Base-by-base conservation (phyloP, 306 rosid species). In the Castanea crenata region DNA sequence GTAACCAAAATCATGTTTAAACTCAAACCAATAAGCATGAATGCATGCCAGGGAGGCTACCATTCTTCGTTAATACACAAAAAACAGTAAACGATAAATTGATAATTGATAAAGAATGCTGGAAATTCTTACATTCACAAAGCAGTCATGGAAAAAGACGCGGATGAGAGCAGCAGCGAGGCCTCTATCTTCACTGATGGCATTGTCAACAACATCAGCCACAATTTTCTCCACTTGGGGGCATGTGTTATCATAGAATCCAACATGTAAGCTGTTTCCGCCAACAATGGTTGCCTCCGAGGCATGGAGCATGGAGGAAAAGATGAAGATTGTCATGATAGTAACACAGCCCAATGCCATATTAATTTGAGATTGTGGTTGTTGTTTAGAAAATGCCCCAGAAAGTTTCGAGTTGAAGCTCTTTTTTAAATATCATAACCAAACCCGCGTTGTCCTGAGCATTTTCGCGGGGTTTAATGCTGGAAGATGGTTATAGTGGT, bases 81-180 rank as follows among this genome's bases (percentile, higher is more conserved):
- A 35, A 69, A 35, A 69, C 0, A 69, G 13, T n/a, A 18, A 8
- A 19, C 5, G 73, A 44, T 41, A 41, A 41, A 41, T 41, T 41
- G 12, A 41, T 38, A 38, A 38, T 38, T 2, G 46, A 38, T n/a
- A 44, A 4, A 72, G 41, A 72, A 74, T 5, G 70, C 46, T 16
- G 29, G 67, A 44, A 12, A 16, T 16, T 27, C 86, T 84, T 81
- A 94, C 97, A 52, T 59, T 83, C 15, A 94, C 94, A 51, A 91
- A 88, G 84, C 97, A 94, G 35, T 94, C 97, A 21, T 92, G 97
- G 87, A 89, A 92, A 2, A 79, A 78, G 23, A 90, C 91, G 76
- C 98, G 92, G 25, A 94, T 0, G 77, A 94, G 6, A 70, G 27
- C 71, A 21, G 90, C 84, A 2, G 85, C 27, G 5, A 81, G 78